These are phyloP conservation scores for Exophiala lecanii-corni DNA, from an alignment of 2,329 filamentous ascomycete species.

Conservation along the genomic window DNA sequence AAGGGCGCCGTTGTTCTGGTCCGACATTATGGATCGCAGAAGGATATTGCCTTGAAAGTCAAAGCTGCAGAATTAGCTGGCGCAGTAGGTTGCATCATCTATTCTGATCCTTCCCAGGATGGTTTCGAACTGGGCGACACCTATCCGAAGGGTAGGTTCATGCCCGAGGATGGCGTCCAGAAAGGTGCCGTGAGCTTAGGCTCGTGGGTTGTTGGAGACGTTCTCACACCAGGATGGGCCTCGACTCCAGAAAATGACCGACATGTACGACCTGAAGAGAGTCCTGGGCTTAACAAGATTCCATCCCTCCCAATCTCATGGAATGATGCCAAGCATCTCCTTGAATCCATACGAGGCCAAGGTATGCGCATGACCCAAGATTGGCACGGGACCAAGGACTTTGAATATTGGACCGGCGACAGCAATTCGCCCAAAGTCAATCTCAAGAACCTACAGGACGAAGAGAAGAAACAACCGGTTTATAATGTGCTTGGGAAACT, in stretches of 20 bases:
- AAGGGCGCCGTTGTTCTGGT: conserved; percentile 81
- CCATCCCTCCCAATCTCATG: conserved; percentile 87
- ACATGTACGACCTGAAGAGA: conserved; percentile 65
- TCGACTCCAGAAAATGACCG: conserved; percentile 47
- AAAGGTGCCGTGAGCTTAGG: conserved; percentile 74
- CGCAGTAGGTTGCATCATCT: conserved; percentile 82
- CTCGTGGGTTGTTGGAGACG: conserved; percentile 82
- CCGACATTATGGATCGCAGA: conserved; percentile 69
- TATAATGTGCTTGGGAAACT: conserved; percentile 90
- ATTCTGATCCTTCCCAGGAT: conserved; percentile 83
- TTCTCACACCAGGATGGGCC: conserved; percentile 84
- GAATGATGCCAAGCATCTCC: conserved; percentile 76
- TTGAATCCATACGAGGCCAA: conserved; percentile 70
- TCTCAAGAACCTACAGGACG: conserved; percentile 81
- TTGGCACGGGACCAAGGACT: conserved; percentile 73
- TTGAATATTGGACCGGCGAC: conserved; percentile 77
- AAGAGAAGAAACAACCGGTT: conserved; percentile 74
- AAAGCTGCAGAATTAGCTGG: conserved; percentile 85
- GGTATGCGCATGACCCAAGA: conserved; percentile 63
- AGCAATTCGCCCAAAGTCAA: conserved; percentile 69
- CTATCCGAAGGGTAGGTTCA: conserved; percentile 72
- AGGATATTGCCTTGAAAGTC: conserved; percentile 73
- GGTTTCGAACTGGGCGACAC: conserved; percentile 69
- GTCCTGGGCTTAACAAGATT: conserved; percentile 70
- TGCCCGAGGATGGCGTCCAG: conserved; percentile 78